A percentile compares a stretch with the other conserved stretches of the same genome.
Evolutionary conservation across 441 rosid genomes (phyloP).

Genomic region (Mallotus japonicus): DNA sequence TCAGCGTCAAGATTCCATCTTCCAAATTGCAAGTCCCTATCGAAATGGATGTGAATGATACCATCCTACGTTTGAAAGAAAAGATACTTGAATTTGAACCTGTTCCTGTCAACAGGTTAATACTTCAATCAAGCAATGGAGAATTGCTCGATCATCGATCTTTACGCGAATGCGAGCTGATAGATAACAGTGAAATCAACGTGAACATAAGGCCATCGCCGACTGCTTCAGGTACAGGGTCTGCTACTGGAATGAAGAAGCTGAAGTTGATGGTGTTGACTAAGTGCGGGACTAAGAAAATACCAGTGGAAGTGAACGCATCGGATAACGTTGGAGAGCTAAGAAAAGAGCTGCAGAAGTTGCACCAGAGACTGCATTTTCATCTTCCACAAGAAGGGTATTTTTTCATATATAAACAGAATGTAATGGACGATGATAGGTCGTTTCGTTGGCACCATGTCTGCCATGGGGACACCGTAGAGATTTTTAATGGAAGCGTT

Average conservation of each 20-base stretch:
- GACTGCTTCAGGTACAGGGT: conserved; percentile 18
- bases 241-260: conserved; percentile 33
- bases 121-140: conserved; percentile 26
- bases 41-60: conserved; percentile 44
- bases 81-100: conserved; percentile 44
- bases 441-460: conserved; percentile 81
- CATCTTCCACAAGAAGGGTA: conserved; percentile 69
- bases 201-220: conserved; percentile 43
- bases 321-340: conserved; percentile 61
- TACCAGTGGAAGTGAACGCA: conserved; percentile 59
- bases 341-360: conserved; percentile 56
- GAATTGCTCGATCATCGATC: conserved; percentile 40
- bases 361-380: conserved; percentile 52
- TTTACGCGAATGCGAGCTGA: conserved; percentile 36
- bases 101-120: conserved; percentile 29
- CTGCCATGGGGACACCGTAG: conserved; percentile 56
- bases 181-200: conserved; percentile 41
- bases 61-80: conserved; percentile 42
- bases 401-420: conserved; percentile 65
- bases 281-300: conserved; percentile 55
- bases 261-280: conserved; percentile 61
- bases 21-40: conserved; percentile 29
- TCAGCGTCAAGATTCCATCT: conserved; percentile 39
- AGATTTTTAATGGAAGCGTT: conserved; percentile 73
- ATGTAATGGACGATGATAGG: conserved; percentile 68